Conservation (phyloP, 1,284 basidiomycete species). For the Cutaneotrichosporon spelunceum region DNA sequence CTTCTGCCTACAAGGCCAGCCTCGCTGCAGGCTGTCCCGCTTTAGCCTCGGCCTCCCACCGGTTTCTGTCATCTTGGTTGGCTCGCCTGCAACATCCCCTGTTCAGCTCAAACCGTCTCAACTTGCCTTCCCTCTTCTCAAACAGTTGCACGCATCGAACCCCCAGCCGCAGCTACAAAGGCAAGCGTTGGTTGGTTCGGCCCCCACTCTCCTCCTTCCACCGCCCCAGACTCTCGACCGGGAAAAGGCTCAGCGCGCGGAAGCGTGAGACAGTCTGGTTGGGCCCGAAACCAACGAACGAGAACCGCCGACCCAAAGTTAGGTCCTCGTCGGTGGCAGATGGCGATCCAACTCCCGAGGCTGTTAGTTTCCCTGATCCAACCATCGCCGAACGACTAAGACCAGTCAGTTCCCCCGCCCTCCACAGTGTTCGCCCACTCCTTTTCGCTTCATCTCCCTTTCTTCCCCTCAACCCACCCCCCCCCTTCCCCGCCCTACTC, state of each 20-base stretch:
- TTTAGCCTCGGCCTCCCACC: not conserved
- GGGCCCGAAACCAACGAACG: not conserved
- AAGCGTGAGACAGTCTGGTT: not conserved
- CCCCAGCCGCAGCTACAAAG: too few relatives aligned
- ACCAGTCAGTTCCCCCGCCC: not conserved
- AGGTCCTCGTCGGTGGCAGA: slow-evolving; percentile 1
- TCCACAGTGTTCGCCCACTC: not conserved
- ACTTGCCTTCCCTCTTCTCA: too few relatives aligned
- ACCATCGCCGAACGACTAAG: slow-evolving; percentile 7
- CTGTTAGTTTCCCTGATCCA: slow-evolving; percentile 3
- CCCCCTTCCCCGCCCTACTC: not conserved
- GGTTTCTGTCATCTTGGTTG: not conserved
- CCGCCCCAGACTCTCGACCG: not conserved
- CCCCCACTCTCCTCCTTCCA: not conserved
- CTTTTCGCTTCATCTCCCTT: not conserved
- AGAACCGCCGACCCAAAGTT: not conserved
- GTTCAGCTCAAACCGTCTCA: not conserved
- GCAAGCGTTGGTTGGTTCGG: too few relatives aligned
- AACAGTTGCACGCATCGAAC: too few relatives aligned
- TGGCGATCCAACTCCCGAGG: slow-evolving; percentile 7
- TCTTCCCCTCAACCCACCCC: not conserved
- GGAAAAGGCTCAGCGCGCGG: not conserved
- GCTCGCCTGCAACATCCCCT: not conserved
- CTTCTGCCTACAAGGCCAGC: not conserved
- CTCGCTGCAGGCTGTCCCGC: not conserved